phyloP scores from a whole-genome alignment of 805 yeast genomes.

The Isabelozyma gotoi region DNA sequence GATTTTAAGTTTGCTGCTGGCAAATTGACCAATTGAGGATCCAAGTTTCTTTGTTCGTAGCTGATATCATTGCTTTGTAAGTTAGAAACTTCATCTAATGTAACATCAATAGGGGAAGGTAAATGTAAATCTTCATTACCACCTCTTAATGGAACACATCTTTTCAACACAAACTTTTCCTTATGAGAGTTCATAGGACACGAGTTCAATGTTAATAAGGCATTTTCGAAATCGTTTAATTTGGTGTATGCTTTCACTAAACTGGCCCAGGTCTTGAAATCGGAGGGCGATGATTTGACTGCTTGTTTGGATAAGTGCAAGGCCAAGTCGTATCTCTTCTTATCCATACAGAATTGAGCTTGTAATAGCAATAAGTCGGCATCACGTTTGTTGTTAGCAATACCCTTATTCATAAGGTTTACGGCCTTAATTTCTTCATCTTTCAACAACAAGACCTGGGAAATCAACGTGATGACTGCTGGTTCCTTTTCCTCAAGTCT shows the following conservation, averaged over 20 bases:
- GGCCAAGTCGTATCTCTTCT: conserved; percentile 55
- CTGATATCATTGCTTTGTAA: conserved; percentile 65
- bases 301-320: conserved; percentile 60
- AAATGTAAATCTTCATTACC: conserved; percentile 60
- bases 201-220: conserved; percentile 69
- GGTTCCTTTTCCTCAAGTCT: conserved; percentile 54
- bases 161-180: conserved; percentile 60
- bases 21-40: conserved; percentile 57
- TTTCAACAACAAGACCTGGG: conserved; percentile 50
- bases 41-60: conserved; percentile 63
- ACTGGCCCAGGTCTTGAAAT: conserved; percentile 71
- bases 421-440: conserved; percentile 64
- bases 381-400: conserved; percentile 50
- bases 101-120: conserved; percentile 75
- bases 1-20: conserved; percentile 69
- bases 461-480: conserved; percentile 56
- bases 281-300: conserved; percentile 72
- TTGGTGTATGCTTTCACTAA: conserved; percentile 64
- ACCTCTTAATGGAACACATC: conserved; percentile 53
- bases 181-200: conserved; percentile 80
- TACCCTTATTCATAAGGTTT: conserved; percentile 50
- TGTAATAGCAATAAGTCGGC: conserved; percentile 54
- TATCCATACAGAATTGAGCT: conserved; percentile 55
- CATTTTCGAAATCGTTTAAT: conserved; percentile 66
- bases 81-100: conserved; percentile 64